A percentile compares a stretch with the other conserved stretches of the same genome.
Conservation (phyloP, 257 asterid genomes). For the Penstemon eatonii region DNA sequence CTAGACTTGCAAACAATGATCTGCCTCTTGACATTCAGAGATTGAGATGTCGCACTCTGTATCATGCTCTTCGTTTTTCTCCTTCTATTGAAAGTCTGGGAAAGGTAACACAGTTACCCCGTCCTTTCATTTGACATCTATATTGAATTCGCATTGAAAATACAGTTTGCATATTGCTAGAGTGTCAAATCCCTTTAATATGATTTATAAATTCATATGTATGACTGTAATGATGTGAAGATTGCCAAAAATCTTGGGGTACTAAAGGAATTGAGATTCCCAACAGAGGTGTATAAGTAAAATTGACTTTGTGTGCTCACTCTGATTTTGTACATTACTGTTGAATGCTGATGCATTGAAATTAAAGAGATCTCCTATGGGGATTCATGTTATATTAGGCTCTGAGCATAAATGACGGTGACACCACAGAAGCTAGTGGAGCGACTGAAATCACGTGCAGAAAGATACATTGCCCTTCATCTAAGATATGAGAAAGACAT, state of each 20-base stretch:
- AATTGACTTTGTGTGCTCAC: slow-evolving; percentile 9
- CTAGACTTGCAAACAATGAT: slow-evolving; percentile 95
- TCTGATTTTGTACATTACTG: slow-evolving; percentile 27
- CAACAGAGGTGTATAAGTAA: slow-evolving; percentile 6
- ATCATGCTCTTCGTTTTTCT: slow-evolving; percentile 78
- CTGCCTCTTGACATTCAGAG: slow-evolving; percentile 93
- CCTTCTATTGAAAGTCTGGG: slow-evolving; percentile 80
- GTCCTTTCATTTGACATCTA: slow-evolving; percentile 23
- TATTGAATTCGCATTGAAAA: slow-evolving; percentile 25
- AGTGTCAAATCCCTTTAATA: not conserved
- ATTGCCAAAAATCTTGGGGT: slow-evolving; percentile 6
- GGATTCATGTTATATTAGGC: slow-evolving; percentile 64
- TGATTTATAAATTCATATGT: slow-evolving; percentile 12
- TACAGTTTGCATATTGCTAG: slow-evolving; percentile 10
- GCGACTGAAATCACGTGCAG: slow-evolving; percentile 67
- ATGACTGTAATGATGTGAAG: slow-evolving; percentile 6
- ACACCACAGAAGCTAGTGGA: slow-evolving; percentile 97
- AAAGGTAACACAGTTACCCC: slow-evolving; percentile 52
- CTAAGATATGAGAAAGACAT: slow-evolving; percentile 95
- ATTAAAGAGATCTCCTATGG: slow-evolving; percentile 63
- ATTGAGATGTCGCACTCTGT: slow-evolving; percentile 94
- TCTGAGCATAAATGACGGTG: slow-evolving; percentile 83
- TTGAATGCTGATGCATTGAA: slow-evolving; percentile 40
- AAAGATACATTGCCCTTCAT: slow-evolving; percentile 85
- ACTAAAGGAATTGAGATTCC: slow-evolving; percentile 10